phyloP scores from a whole-genome alignment of 2,329 filamentous ascomycete species.

The Lasiodiplodia gonubiensis region DNA sequence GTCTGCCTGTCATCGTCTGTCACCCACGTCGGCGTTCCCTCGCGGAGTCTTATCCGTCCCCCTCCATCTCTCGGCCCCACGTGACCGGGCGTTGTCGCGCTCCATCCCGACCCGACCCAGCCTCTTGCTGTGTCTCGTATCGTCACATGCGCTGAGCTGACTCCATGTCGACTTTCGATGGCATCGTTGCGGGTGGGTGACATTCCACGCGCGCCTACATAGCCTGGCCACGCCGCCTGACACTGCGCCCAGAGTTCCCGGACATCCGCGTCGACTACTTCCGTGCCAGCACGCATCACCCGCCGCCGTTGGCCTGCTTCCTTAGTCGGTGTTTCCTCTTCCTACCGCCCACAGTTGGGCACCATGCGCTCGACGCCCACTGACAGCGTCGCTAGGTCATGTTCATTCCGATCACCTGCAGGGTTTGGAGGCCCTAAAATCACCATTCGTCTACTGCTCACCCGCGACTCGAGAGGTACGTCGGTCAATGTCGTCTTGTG shows the following conservation, averaged over 20 bases:
- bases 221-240: conserved; percentile 9
- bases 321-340: conserved; percentile 56
- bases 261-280: conserved; percentile 87
- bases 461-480: conserved; percentile 74
- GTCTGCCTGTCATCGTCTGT: neutral
- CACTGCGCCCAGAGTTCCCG: conserved; percentile 67
- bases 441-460: conserved; percentile 91
- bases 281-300: conserved; percentile 59
- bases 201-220: conserved; percentile 11
- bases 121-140: conserved; percentile 2
- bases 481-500: conserved; percentile 21
- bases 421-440: conserved; percentile 76
- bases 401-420: conserved; percentile 88
- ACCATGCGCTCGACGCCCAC: neutral
- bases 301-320: conserved; percentile 79
- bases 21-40: conserved; percentile 2
- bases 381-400: conserved; percentile 59
- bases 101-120: neutral
- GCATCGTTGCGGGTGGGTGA: conserved; percentile 59
- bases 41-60: conserved; percentile 5
- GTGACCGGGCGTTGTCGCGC: conserved; percentile 19
- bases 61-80: neutral
- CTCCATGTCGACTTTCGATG: conserved; percentile 78
- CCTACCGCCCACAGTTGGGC: conserved; percentile 7
- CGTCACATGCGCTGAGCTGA: conserved; percentile 24